phyloP scores from a whole-genome alignment of 2,329 filamentous ascomycete genomes.

The Trichoderma atrobrunneum region DNA sequence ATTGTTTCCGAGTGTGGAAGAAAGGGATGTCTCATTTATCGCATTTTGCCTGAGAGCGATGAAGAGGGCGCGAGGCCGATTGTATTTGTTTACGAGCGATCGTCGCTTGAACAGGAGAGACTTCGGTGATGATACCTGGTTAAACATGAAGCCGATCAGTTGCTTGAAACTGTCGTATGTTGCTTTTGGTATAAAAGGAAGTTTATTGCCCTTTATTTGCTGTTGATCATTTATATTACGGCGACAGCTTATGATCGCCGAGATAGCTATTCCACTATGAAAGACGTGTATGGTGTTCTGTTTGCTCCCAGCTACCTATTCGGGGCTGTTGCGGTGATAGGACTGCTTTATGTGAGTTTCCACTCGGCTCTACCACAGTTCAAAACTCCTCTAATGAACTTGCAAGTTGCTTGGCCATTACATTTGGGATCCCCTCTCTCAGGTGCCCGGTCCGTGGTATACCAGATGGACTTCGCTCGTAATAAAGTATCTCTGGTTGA shows the following conservation, averaged over 20 bases:
- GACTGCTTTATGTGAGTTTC: background rate
- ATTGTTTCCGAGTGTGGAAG: background rate
- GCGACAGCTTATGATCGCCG: background rate
- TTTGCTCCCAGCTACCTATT: background rate
- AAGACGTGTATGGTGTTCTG: background rate
- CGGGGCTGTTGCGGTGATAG: background rate
- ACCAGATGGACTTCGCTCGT: background rate
- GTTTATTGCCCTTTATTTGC: background rate
- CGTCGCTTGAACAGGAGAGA: background rate
- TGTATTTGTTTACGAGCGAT: background rate
- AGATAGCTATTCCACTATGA: background rate
- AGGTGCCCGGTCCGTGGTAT: background rate
- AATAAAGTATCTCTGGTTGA: background rate
- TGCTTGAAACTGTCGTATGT: background rate
- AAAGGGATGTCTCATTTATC: background rate
- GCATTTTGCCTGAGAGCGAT: background rate
- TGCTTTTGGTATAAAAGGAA: background rate
- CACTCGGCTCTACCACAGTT: background rate
- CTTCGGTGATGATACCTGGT: background rate
- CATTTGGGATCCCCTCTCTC: background rate
- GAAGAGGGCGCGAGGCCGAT: background rate
- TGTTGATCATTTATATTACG: rapidly evolving
- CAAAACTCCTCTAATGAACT: background rate
- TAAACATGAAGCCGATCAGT: background rate
- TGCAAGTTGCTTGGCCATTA: background rate